A percentile compares a stretch with the other conserved stretches of the same genome.
These are phyloP conservation scores for Gastrodia elata DNA, from an alignment of 106 monocot genomes.

Conservation along the genomic window DNA sequence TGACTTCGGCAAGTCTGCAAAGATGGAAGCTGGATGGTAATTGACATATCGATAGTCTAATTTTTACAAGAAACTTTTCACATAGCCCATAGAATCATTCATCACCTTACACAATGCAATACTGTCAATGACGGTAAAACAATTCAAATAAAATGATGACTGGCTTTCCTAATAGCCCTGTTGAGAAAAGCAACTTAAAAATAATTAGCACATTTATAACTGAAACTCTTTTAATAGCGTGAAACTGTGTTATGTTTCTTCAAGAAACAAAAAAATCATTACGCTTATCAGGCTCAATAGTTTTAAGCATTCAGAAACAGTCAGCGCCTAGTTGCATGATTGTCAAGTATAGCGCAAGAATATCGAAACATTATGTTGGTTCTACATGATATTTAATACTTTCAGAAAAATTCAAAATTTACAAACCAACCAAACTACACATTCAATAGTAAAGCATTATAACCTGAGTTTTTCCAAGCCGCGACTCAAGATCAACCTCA, in stretches of 20 bases:
- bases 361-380: not conserved
- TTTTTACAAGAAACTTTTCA: not conserved
- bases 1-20: not conserved
- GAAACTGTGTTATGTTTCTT: not conserved
- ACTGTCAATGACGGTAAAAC: not conserved
- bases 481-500: conserved; percentile 95
- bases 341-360: not conserved
- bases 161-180: not conserved
- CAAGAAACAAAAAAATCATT: not conserved
- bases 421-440: not conserved
- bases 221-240: not conserved
- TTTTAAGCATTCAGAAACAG: not conserved
- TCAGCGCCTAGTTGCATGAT: not conserved
- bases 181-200: not conserved
- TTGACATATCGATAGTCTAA: not conserved
- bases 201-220: not conserved
- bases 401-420: not conserved
- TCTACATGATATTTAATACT: not conserved
- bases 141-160: not conserved
- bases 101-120: not conserved
- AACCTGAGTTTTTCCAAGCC: conserved; percentile 96
- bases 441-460: not conserved
- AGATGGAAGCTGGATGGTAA: not conserved
- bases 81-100: not conserved
- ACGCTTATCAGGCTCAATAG: not conserved